Conservation (phyloP, 495 filamentous ascomycete genomes). For the Friedmanniomyces endolithicus region DNA sequence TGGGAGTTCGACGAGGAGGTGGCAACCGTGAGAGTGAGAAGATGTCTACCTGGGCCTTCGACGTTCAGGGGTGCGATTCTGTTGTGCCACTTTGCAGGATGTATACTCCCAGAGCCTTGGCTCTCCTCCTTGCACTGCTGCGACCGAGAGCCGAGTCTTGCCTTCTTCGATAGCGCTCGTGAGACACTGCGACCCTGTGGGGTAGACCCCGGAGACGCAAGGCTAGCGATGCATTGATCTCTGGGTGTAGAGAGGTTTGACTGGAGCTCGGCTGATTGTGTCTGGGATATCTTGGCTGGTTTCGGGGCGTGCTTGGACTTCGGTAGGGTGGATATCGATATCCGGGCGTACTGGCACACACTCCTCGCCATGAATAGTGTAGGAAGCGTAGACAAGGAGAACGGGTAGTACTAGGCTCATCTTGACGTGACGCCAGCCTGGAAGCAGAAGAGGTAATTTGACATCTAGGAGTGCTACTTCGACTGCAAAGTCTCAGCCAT, state of each 20-base stretch:
- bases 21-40: not conserved
- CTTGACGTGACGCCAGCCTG: too few relatives aligned
- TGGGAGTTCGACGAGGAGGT: not conserved
- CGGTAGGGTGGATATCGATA: too few relatives aligned
- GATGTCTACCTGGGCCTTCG: not conserved
- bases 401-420: too few relatives aligned
- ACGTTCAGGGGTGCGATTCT: not conserved
- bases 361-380: too few relatives aligned
- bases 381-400: too few relatives aligned
- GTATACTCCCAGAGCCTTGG: constrained; percentile 1
- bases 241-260: not conserved
- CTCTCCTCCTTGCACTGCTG: not conserved
- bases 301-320: too few relatives aligned
- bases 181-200: not conserved
- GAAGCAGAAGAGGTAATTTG: not conserved
- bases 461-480: not conserved
- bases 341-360: too few relatives aligned
- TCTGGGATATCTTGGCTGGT: too few relatives aligned
- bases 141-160: not conserved
- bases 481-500: not conserved
- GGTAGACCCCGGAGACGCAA: not conserved
- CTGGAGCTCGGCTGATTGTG: too few relatives aligned
- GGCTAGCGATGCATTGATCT: not conserved
- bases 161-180: not conserved
- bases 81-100: not conserved